These are phyloP conservation scores for Porcisia deanei DNA, from an alignment of 208 protist genomes.

Conservation along the genomic window DNA sequence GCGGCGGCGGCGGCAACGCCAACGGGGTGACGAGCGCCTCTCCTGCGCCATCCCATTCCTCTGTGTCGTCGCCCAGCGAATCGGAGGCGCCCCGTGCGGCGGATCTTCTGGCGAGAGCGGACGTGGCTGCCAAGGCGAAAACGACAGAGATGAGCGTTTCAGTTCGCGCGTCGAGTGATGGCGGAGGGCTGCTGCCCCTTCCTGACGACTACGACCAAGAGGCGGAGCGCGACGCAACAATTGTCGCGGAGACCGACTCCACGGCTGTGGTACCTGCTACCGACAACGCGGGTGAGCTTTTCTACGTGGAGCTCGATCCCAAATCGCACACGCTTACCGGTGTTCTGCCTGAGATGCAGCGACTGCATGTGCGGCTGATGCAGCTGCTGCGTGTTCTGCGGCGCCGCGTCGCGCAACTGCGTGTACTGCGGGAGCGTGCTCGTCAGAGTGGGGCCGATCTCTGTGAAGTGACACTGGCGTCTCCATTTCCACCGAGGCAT, in stretches of 20 bases:
- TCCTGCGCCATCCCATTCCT: constrained; percentile 19
- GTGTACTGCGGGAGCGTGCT: constrained; percentile 25
- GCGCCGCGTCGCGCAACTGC: constrained; percentile 17
- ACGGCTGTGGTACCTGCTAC: constrained; percentile 6
- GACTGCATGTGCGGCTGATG: constrained; percentile 30
- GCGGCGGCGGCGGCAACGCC: constrained; percentile 23
- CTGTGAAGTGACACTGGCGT: constrained; percentile 12
- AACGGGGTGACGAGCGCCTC: constrained; percentile 29
- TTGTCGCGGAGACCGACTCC: constrained; percentile 3
- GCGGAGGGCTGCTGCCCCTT: background rate
- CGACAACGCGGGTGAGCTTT: constrained; percentile 18
- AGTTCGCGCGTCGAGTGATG: background rate
- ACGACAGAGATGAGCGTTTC: too few species aligned
- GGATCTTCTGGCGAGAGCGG: constrained; percentile 5
- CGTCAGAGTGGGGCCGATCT: constrained; percentile 11
- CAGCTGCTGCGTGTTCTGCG: constrained; percentile 22
- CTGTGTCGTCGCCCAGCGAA: constrained; percentile 14
- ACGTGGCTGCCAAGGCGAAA: background rate
- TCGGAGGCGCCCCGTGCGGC: constrained; percentile 4
- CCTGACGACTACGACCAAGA: background rate
- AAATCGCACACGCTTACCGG: constrained; percentile 27
- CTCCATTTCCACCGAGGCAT: background rate
- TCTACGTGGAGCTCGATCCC: constrained; percentile 34
- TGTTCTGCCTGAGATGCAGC: constrained; percentile 34
- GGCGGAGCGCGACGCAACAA: background rate